Base-by-base conservation (phyloP, 257 asterid genomes). In the Cinchona pubescens region DNA sequence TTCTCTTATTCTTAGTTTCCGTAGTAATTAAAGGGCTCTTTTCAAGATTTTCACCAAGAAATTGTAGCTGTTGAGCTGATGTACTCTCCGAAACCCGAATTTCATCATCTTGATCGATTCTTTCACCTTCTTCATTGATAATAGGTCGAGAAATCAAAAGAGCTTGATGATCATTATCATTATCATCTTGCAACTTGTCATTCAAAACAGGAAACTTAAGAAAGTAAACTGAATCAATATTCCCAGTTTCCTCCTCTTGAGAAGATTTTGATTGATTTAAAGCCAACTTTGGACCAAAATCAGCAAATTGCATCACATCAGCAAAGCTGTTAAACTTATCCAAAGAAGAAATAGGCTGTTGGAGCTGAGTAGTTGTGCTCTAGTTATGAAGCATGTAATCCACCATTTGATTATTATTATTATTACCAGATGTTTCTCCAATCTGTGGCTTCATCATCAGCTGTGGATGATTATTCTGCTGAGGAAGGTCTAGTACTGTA, bases 271-370 rank as follows among this genome's bases (percentile, higher is more conserved):
- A 25, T 61, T 91, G 96, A 42, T 91, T 88, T 43, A 86, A 56
- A 30, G 83, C 90, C 38, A 90, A 74, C 73, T 87, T 91, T 1
- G 94, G 93, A 7, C 97, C 97, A 51, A 91, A 90, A 67, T 91
- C 98, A 0, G 98, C 93, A 42, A 93, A 91, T 79, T 93, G 96
- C 96, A 93, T 93, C 77, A 88, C 96, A 72, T 91, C 98, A 0
- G 95, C 96, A 18, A 93, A 93, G 79, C 93, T n/a, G n/a, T n/a
- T 91, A 79, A 93, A 58, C 85, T 90, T 91, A 82, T 91, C 96
- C 63, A 86, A 82, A 21, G 96, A 51, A 2, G 90, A 43, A 25
- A 55, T 73, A 51, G 73, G 45, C 37, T 43, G n/a, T 27, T 73
- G n/a, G n/a, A n/a, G 51, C 16, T 72, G 81, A 56, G 71, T 77